Conservation (phyloP, 2,329 filamentous ascomycete species). For the Aspergillus luchuensis region DNA sequence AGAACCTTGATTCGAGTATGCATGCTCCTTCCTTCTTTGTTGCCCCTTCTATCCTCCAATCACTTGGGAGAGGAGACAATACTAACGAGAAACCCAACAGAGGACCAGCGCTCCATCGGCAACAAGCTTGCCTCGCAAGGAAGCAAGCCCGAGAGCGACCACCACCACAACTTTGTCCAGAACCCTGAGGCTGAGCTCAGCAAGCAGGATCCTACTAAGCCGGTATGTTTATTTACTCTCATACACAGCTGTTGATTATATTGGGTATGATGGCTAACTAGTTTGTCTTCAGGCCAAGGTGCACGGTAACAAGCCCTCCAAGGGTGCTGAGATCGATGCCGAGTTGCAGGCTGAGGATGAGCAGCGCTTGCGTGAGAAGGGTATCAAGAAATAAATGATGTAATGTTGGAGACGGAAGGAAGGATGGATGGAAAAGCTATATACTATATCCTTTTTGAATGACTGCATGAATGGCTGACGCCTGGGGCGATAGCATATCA, state of each 20-base stretch:
- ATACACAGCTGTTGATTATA: neutral
- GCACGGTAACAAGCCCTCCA: conserved; percentile 51
- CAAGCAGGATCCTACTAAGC: conserved; percentile 47
- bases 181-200: conserved; percentile 41
- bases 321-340: conserved; percentile 51
- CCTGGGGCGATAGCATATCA: neutral
- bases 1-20: conserved; percentile 70
- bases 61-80: neutral
- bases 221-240: conserved; percentile 33
- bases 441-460: neutral
- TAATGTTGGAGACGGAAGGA: neutral
- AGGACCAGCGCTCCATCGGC: conserved; percentile 49
- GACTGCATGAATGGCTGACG: neutral
- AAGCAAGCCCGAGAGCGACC: conserved; percentile 30
- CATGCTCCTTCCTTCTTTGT: neutral
- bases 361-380: conserved; percentile 48
- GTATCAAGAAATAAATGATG: conserved; percentile 33
- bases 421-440: neutral
- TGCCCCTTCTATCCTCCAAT: neutral
- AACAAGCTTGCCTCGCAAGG: conserved; percentile 45
- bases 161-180: conserved; percentile 29
- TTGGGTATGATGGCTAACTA: conserved; percentile 13
- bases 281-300: conserved; percentile 41
- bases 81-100: conserved; percentile 24
- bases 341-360: conserved; percentile 49